Evolutionary conservation across 176 grass and related monocot genomes (phyloP).

Genomic region (Carex scoparia): DNA sequence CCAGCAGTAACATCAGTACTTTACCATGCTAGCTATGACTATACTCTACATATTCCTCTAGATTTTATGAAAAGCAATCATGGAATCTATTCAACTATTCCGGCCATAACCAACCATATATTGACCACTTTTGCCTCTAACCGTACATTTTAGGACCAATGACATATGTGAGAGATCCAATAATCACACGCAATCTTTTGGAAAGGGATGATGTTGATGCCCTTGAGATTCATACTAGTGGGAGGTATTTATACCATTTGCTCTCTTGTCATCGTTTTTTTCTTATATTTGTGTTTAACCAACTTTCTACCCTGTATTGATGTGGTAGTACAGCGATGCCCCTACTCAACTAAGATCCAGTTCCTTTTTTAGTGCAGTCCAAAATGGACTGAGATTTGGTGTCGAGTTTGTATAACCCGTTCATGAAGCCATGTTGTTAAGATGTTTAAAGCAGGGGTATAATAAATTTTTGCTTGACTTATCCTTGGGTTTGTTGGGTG

Average conservation of each 20-base stretch:
- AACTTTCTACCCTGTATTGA: not conserved
- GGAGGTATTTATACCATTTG: conserved; percentile 46
- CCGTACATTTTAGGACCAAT: conserved; percentile 57
- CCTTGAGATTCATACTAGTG: conserved; percentile 88
- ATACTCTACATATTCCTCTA: not conserved
- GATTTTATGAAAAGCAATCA: not conserved
- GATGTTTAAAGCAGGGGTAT: not conserved
- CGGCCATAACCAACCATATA: not conserved
- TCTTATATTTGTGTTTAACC: not conserved
- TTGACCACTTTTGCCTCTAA: not conserved
- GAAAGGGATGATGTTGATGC: conserved; percentile 76
- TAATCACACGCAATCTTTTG: conserved; percentile 59
- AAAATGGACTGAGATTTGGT: not conserved
- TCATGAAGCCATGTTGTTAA: not conserved
- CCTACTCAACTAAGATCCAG: not conserved
- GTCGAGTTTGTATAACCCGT: not conserved
- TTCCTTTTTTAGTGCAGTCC: not conserved
- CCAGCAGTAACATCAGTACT: not conserved
- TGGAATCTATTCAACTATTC: not conserved
- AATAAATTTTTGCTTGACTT: not conserved
- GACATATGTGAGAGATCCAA: conserved; percentile 73
- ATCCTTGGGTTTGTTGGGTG: not conserved
- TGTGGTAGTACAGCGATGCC: not conserved
- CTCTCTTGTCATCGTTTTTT: not conserved
- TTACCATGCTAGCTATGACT: not conserved